Base-by-base conservation (phyloP, 129 eudicot species). In the Escallonia rubra region DNA sequence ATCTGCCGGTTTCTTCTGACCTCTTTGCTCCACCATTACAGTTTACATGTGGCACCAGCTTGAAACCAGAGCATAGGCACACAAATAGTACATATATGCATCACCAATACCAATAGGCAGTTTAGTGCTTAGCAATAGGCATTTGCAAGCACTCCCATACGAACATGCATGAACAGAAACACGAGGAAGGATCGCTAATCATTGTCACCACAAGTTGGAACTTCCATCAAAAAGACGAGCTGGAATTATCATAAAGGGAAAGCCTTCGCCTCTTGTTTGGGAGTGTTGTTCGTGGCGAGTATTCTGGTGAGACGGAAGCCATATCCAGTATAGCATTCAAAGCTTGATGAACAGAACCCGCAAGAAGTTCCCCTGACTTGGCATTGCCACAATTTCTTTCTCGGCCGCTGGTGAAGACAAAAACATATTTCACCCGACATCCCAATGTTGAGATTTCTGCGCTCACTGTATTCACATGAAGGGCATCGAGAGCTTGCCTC, bases 261-360 rank as follows among this genome's bases (percentile, higher is more conserved):
- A 82, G 68, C 71, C 83, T 83, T 70, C 80, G 82, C 79, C 91
- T 86, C 76, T 90, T 90, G 79, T 68, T 83, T 48, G 83, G 78
- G 72, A 67, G 54, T 57, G 68, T 67, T 55, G 82, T 63, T 64
- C 84, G 54, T 41, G 86, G 87, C 48, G 82, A 74, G 63, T 74
- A 87, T 57, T 90, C 97, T 0, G 71, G 77, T 6, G 81, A 71
- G 6, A 78, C 72, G 9, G 90, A 65, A 3, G 72, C 86, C 69
- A 85, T 87, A 7, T 87, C 92, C 63, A 87, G 60, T 11, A 87
- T 64, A 60, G 79, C 55, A 15, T 72, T 75, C 68, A 90, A 68
- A 43, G 86, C 84, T 38, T 71, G 71, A n/a, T 43, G 91, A 76
- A 90, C 73, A 58, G 81, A 71, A 23, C 57, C 41, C 71, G 76